phyloP scores from a whole-genome alignment of 257 asterid genomes.

The Solanum piurae region DNA sequence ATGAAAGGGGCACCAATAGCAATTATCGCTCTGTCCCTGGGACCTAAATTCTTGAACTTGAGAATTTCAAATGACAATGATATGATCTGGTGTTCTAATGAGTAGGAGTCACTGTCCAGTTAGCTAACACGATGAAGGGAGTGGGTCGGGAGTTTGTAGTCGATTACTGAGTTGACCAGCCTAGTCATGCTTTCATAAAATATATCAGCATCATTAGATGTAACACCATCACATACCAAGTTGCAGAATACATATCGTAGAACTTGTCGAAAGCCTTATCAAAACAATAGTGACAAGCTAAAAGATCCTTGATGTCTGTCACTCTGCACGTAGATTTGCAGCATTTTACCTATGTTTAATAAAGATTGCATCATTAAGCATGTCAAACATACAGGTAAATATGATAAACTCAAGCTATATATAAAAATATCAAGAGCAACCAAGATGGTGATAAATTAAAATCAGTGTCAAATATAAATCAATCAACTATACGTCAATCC shows the following conservation, averaged over 20 bases:
- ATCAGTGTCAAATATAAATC: neutral
- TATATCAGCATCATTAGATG: neutral
- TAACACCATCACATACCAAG: conserved; percentile 42
- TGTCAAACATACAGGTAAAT: neutral
- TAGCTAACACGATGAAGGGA: neutral
- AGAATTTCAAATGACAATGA: neutral
- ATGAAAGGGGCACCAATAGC: neutral
- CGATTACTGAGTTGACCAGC: neutral
- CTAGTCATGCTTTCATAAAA: neutral
- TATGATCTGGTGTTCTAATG: neutral
- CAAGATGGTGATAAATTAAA: neutral
- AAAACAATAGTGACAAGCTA: conserved; percentile 71
- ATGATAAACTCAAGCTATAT: neutral
- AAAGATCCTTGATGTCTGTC: conserved; percentile 56
- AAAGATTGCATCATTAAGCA: neutral
- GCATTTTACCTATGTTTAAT: conserved; percentile 63
- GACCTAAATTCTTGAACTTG: neutral
- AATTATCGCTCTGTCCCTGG: neutral
- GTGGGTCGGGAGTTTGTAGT: neutral
- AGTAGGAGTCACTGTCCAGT: neutral
- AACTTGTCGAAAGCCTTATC: conserved; percentile 79
- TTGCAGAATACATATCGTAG: conserved; percentile 74
- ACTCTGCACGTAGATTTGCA: conserved; percentile 71
- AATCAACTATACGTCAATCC: neutral
- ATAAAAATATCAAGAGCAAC: neutral